phyloP scores from a whole-genome alignment of 192 early-diverging fungal species.

The Coemansia sp. region DNA sequence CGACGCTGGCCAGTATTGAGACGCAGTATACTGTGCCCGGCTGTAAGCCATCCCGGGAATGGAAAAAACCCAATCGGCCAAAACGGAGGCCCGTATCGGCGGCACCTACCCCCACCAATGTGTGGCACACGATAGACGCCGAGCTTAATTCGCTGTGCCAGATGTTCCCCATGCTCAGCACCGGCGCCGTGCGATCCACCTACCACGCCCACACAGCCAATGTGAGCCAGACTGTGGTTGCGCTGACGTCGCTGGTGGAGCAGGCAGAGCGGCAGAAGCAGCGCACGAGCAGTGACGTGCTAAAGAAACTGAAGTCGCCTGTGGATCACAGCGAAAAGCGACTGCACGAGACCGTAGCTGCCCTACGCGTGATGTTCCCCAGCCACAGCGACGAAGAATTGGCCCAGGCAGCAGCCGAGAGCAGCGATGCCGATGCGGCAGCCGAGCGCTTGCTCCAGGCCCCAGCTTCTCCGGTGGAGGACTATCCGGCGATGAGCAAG shows the following conservation, averaged over 20 bases:
- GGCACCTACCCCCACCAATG: constrained; percentile 14
- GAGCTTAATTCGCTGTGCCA: constrained; percentile 33
- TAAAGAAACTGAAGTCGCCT: background rate
- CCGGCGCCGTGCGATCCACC: constrained; percentile 22
- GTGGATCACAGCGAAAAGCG: background rate
- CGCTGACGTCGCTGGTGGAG: constrained; percentile 13
- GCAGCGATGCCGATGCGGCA: constrained; percentile 19
- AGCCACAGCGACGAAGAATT: constrained; percentile 13
- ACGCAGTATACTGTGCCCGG: constrained; percentile 27
- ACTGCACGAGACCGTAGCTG: background rate
- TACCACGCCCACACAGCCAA: constrained; percentile 41
- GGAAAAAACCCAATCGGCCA: constrained; percentile 11
- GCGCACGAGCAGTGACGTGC: background rate
- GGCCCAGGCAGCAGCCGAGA: constrained; percentile 13
- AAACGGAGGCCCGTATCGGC: background rate
- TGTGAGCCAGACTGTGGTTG: constrained; percentile 7
- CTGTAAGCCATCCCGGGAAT: background rate
- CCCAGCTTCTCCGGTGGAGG: background rate
- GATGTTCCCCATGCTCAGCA: constrained; percentile 34
- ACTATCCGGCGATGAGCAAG: background rate
- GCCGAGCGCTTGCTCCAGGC: constrained; percentile 19
- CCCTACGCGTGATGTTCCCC: constrained; percentile 26
- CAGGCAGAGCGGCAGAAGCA: background rate
- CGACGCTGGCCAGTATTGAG: constrained; percentile 25
- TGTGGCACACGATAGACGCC: constrained; percentile 31